phyloP scores from a whole-genome alignment of 108 stramenopile genomes.

The Fragilaria crotonensis region DNA sequence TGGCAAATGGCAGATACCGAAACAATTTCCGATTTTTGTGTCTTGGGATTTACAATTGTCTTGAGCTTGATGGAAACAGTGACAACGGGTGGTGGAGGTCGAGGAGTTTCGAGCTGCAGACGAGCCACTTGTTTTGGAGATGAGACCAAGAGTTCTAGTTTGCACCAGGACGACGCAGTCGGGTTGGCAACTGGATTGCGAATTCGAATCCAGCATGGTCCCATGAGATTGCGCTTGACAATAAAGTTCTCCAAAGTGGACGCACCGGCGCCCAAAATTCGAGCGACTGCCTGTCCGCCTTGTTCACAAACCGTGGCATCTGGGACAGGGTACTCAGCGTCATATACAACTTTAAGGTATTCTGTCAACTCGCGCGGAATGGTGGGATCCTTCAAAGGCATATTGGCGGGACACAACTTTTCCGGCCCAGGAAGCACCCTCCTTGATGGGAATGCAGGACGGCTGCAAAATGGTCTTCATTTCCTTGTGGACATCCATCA shows the following conservation, averaged over 20 bases:
- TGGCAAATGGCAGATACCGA: constrained; percentile 89
- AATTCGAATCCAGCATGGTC: constrained; percentile 96
- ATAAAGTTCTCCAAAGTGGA: constrained; percentile 90
- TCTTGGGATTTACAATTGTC: constrained; percentile 92
- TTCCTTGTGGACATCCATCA: constrained; percentile 83
- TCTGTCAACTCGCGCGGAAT: constrained; percentile 89
- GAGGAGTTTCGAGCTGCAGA: constrained; percentile 40
- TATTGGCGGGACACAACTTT: constrained; percentile 89
- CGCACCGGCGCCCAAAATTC: constrained; percentile 85
- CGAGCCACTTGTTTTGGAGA: constrained; percentile 72
- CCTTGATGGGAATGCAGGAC: constrained; percentile 65
- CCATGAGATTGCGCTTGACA: constrained; percentile 93
- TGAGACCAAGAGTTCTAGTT: constrained; percentile 74
- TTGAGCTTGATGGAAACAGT: constrained; percentile 91
- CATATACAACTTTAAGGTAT: constrained; percentile 95
- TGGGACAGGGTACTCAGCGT: constrained; percentile 81
- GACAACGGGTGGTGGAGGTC: constrained; percentile 78
- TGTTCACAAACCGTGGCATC: constrained; percentile 43
- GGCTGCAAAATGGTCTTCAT: constrained; percentile 59
- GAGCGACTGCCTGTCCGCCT: constrained; percentile 77
- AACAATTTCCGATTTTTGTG: constrained; percentile 94
- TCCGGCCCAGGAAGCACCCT: constrained; percentile 73
- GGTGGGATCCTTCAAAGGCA: constrained; percentile 89
- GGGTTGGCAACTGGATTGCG: constrained; percentile 40
- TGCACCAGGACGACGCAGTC: constrained; percentile 78